Conservation (phyloP, 1,139 yeast species). For the Hyphopichia burtonii region DNA sequence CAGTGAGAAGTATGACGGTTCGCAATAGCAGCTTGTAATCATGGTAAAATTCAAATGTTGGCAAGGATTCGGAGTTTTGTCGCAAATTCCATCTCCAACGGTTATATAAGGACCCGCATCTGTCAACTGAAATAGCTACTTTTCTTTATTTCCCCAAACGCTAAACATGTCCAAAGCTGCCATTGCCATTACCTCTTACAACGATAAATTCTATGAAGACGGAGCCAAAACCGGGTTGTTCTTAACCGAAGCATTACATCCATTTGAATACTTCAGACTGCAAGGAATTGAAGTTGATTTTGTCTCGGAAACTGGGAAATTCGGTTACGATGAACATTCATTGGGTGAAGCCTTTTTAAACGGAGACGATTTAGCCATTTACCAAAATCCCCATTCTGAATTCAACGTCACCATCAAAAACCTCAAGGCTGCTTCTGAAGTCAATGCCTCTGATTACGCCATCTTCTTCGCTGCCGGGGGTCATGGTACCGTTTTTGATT, state of each 20-base stretch:
- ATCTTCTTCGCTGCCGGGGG: conserved; percentile 65
- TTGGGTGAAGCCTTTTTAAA: conserved; percentile 33
- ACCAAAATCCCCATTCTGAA: conserved; percentile 36
- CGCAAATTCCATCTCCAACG: too few species aligned
- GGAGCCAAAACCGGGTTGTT: conserved; percentile 59
- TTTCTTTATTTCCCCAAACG: too few species aligned
- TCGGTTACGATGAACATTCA: conserved; percentile 57
- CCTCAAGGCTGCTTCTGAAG: conserved; percentile 43
- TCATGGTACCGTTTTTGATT: conserved; percentile 61
- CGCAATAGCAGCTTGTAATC: too few species aligned
- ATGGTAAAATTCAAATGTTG: too few species aligned
- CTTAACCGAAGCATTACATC: conserved; percentile 57
- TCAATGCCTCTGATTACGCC: conserved; percentile 47
- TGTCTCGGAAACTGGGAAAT: conserved; percentile 57
- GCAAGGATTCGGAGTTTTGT: too few species aligned
- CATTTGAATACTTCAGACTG: conserved; percentile 45
- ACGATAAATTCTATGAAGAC: conserved; percentile 52
- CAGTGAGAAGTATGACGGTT: too few species aligned
- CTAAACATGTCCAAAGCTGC: conserved; percentile 37
- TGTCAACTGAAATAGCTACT: too few species aligned
- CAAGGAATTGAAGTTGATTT: conserved; percentile 53
- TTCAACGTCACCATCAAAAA: conserved; percentile 32
- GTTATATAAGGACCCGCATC: too few species aligned
- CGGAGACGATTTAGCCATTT: conserved; percentile 41
- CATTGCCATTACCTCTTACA: conserved; percentile 51